Conservation (phyloP, 805 yeast genomes). For the Schwanniomyces yamadae region DNA sequence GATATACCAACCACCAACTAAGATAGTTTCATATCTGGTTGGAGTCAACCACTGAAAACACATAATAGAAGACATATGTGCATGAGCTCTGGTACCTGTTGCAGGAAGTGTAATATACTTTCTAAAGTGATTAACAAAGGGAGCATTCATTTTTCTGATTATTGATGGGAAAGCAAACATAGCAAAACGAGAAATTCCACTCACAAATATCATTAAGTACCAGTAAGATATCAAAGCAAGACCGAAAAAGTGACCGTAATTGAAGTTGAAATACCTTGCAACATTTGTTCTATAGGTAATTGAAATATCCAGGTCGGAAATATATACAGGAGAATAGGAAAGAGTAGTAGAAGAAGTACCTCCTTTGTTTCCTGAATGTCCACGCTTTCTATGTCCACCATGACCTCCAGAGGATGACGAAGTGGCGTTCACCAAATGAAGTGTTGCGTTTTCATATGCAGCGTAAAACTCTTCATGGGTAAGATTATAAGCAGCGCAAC, state of each 20-base stretch:
- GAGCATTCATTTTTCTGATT: slow-evolving; percentile 27
- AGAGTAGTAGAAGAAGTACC: too few species aligned
- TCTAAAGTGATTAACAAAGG: slow-evolving; percentile 17
- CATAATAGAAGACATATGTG: slow-evolving; percentile 12
- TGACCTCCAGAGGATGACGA: too few species aligned
- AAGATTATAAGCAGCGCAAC: slow-evolving; percentile 23
- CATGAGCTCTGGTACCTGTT: slow-evolving; percentile 19
- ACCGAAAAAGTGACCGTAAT: slow-evolving; percentile 26
- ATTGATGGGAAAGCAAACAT: slow-evolving; percentile 17
- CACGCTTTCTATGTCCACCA: too few species aligned
- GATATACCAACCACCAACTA: slow-evolving; percentile 21
- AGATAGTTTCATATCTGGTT: slow-evolving; percentile 33
- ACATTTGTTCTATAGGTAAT: too few species aligned
- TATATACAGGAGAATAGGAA: too few species aligned
- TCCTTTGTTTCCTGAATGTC: too few species aligned
- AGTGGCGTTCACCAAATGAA: slow-evolving; percentile 32
- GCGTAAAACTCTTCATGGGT: slow-evolving; percentile 32
- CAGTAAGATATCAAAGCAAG: slow-evolving; percentile 49
- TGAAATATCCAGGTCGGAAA: too few species aligned
- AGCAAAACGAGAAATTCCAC: slow-evolving; percentile 45
- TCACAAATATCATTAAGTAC: slow-evolving; percentile 45
- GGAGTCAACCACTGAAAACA: slow-evolving; percentile 31
- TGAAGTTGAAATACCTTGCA: too few species aligned
- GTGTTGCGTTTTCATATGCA: slow-evolving; percentile 42
- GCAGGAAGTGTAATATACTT: slow-evolving; percentile 22